Base-by-base conservation (phyloP, 495 filamentous ascomycete genomes). In the Penicillium diatomitis region DNA sequence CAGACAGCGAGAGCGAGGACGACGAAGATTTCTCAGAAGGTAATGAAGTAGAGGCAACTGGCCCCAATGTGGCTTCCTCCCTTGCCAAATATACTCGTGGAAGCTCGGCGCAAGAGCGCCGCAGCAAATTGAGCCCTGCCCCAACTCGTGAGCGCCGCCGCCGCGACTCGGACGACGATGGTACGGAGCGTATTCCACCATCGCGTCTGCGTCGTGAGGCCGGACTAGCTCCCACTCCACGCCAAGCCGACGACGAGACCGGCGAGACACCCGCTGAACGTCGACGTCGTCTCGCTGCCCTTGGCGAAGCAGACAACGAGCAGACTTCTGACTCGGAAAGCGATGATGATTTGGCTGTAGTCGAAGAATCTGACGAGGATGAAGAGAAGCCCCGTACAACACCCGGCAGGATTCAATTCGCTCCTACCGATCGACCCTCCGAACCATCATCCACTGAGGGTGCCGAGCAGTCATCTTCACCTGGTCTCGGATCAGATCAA, bases 191-290 rank as follows among this genome's bases (percentile, higher is more conserved):
- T 45, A 62, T 78, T 8, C 75, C 76, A 27, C 72, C 75, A 0
- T 61, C 68, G 7, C 61, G 62, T 39, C 62, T 71, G 12, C 65
- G 70, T 12, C 54, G 66, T 48, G 67, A 63, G 2, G 68, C 64
- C 32, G 67, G 68, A 52, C 44, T 70, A n/a, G 32, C 52, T 11
- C 48, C 57, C 37, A 39, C 66, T 37, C 53, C 61, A 34, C 51
- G 58, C 43, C 33, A 66, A 55, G 38, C 6, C 44, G 49, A 61
- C 36, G 73, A 69, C 11, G 79, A 83, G 28, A 69, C 66, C 3
- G 78, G 73, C 37, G 90, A 95, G 65, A 95, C 88, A 4, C 80
- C 86, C 0, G 90, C 89, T 0, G 90, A 96, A 67, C 76, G 85
- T 38, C 77, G 85, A 35, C 77, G 90, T 51, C 82, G 91, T 64